phyloP scores from a whole-genome alignment of 495 filamentous ascomycete genomes.

The Geoglossum glabrum region DNA sequence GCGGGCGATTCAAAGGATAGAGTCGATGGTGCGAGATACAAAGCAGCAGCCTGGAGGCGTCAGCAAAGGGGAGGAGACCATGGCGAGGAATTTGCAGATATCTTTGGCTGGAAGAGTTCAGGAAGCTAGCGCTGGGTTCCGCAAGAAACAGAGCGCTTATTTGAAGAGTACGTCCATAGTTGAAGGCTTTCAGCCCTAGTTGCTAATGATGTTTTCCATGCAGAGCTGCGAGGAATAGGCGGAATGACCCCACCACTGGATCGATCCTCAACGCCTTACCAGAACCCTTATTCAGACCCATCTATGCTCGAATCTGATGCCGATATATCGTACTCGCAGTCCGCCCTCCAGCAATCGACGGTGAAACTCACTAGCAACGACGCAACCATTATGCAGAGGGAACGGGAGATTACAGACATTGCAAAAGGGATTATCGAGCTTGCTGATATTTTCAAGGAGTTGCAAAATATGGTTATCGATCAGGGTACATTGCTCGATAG shows the following conservation, averaged over 20 bases:
- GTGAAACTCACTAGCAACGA: slow-evolving; percentile 63
- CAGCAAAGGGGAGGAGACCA: slow-evolving; percentile 68
- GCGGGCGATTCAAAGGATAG: slow-evolving; percentile 65
- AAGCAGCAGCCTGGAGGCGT: slow-evolving; percentile 34
- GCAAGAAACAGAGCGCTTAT: slow-evolving; percentile 94
- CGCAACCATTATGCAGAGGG: slow-evolving; percentile 68
- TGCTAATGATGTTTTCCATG: not conserved
- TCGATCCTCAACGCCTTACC: slow-evolving; percentile 42
- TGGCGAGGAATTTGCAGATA: slow-evolving; percentile 91
- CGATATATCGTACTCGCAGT: slow-evolving; percentile 81
- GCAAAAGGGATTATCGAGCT: slow-evolving; percentile 95
- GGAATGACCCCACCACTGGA: slow-evolving; percentile 41
- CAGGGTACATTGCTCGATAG: slow-evolving; percentile 95
- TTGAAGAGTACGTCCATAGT: slow-evolving; percentile 50
- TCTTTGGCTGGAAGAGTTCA: slow-evolving; percentile 72
- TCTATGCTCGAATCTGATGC: slow-evolving; percentile 76
- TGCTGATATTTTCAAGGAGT: slow-evolving; percentile 84
- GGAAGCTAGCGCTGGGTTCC: slow-evolving; percentile 77
- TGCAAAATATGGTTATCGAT: slow-evolving; percentile 94
- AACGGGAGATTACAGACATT: slow-evolving; percentile 94
- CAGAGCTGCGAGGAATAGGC: slow-evolving; percentile 71
- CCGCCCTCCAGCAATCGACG: slow-evolving; percentile 54
- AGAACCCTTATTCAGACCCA: slow-evolving; percentile 50
- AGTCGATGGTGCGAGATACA: slow-evolving; percentile 60
- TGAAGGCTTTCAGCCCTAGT: not conserved